These are phyloP conservation scores for Backusella macrospora DNA, from an alignment of 192 early-diverging fungal genomes.

Conservation along the genomic window DNA sequence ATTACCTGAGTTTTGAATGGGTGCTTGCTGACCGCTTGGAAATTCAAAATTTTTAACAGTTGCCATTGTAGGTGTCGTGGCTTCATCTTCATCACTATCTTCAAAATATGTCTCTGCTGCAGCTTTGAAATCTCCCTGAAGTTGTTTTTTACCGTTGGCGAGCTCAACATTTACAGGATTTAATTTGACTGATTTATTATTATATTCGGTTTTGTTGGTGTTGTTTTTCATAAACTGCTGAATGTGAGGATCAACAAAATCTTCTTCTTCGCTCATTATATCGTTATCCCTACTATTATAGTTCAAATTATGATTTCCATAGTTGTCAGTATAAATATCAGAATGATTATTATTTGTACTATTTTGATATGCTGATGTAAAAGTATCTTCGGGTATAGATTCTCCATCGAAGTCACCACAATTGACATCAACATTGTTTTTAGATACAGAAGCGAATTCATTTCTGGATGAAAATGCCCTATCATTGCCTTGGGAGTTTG, in stretches of 20 bases:
- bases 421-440: background rate
- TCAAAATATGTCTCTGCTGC: background rate
- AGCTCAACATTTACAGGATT: background rate
- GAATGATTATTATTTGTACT: background rate
- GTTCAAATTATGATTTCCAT: background rate
- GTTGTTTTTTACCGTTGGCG: background rate
- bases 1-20: background rate
- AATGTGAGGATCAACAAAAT: constrained; percentile 1
- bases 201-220: background rate
- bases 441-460: background rate
- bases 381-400: background rate
- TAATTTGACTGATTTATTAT: background rate
- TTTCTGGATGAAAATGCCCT: background rate
- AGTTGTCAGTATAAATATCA: background rate
- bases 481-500: background rate
- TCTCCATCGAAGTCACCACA: background rate
- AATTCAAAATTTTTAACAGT: constrained; percentile 3
- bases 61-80: constrained; percentile 13
- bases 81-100: constrained; percentile 19
- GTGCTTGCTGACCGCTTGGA: background rate
- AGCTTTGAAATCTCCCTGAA: background rate
- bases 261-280: background rate
- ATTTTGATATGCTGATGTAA: background rate
- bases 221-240: background rate
- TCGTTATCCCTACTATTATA: background rate